Evolutionary conservation across 2,329 filamentous ascomycete genomes (phyloP), one percentile per base, ranked within the genome.

Genomic region (Penicillium fuscoglaucum): DNA sequence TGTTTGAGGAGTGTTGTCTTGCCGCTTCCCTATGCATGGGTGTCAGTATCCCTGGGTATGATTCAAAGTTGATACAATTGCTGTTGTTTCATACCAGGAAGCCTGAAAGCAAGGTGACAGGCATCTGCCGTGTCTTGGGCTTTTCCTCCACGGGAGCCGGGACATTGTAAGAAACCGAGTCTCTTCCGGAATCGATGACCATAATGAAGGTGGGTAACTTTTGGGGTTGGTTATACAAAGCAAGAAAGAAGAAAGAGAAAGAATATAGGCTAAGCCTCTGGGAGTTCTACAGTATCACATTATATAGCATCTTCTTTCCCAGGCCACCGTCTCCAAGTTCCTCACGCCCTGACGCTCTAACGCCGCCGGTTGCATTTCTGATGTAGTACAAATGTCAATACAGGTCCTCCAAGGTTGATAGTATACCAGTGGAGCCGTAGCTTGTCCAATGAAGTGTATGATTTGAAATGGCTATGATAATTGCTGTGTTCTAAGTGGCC

Each of bases 1-100:
- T 90, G 84, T 59, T 89, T 83, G 0, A 90, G 79, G 0, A 90
- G 79, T 0, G 88, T 90, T 0, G 88, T 90, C 70, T 90, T 90
- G 1, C 88, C 88, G 46, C 86, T 84, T 12, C 87, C 87, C 85
- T 87, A 57, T 21, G 24, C 37, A 12, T 19, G 24, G 41, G 6
- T 53, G 39, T 55, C 7, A 51, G 29, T 24, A 12, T 29, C 41
- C 7, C 10, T 17, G 17, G 2, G 7, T 9, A n/a, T 26, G 15
- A 17, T 2, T 15, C 17, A 21, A 47, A 9, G 19, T 35, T 17
- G 5, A 15, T 29, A 24, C 21, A 24, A n/a, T 19, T 9, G 19
- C 1, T 19, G 6, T 1, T 12, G 7, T 37, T 12, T 48, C 64
- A 31, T 73, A 83, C 82, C 61, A 87, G 66, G 51, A 87, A 87